phyloP scores from a whole-genome alignment of 495 filamentous ascomycete genomes.

The Neurospora hispaniola region DNA sequence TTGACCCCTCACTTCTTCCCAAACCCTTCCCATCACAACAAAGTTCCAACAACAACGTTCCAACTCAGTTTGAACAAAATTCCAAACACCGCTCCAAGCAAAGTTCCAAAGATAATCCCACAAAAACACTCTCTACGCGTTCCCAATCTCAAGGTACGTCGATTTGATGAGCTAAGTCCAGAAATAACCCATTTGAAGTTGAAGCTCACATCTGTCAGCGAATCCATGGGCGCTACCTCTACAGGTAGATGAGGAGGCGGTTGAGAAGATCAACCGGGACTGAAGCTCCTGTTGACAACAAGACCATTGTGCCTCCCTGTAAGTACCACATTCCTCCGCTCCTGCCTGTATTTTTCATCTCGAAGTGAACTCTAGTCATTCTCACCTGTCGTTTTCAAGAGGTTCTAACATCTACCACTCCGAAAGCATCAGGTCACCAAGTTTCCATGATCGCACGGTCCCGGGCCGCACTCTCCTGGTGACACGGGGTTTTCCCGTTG shows the following conservation, averaged over 20 bases:
- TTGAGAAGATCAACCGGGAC: not conserved
- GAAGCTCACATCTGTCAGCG: too few relatives aligned
- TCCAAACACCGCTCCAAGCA: not conserved
- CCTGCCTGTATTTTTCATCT: not conserved
- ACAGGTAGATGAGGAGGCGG: not conserved
- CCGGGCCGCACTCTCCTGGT: not conserved
- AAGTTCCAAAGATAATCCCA: too few relatives aligned
- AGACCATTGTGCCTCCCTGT: not conserved
- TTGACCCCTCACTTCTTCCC: not conserved
- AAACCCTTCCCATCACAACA: not conserved
- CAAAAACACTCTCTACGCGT: not conserved
- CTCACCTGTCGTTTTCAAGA: not conserved
- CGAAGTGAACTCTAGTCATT: not conserved
- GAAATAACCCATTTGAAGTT: not conserved
- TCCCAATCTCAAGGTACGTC: not conserved
- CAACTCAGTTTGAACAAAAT: too few relatives aligned
- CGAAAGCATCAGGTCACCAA: not conserved
- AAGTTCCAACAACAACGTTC: not conserved
- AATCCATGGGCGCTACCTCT: too few relatives aligned
- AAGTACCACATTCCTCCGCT: not conserved
- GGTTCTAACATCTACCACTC: not conserved
- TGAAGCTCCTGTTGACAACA: not conserved
- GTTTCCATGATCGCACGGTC: not conserved
- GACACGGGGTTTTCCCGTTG: too few relatives aligned
- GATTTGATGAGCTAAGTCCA: not conserved